Conservation (phyloP, 2,329 filamentous ascomycete species). For the Diaporthe aspalathi region DNA sequence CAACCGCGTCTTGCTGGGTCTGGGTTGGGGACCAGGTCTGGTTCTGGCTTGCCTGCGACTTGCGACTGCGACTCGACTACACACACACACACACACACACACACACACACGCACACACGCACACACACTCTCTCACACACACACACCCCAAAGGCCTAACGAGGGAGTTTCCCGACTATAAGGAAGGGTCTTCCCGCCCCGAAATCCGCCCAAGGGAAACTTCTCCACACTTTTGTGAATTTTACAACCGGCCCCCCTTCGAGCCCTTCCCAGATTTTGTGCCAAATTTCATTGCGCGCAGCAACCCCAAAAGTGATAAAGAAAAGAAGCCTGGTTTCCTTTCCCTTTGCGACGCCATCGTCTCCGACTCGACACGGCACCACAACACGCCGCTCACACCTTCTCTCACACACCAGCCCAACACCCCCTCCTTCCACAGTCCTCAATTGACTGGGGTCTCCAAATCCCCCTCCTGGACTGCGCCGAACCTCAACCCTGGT, state of each 20-base stretch:
- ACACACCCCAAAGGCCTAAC: conserved; percentile 12
- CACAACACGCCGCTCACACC: background rate
- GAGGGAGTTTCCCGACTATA: conserved; percentile 31
- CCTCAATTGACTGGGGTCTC: conserved; percentile 18
- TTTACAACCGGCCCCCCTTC: conserved; percentile 32
- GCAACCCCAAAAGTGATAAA: conserved; percentile 27
- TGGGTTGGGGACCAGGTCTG: no score
- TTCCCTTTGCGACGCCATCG: conserved; percentile 3
- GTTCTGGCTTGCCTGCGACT: background rate
- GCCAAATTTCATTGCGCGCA: conserved; percentile 30
- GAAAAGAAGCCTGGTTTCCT: conserved; percentile 17
- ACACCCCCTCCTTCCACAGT: background rate
- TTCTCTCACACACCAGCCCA: background rate
- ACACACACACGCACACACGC: no score
- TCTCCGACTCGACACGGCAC: conserved; percentile 11
- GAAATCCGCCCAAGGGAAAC: conserved; percentile 28
- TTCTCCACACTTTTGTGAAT: conserved; percentile 39
- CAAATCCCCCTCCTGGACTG: background rate
- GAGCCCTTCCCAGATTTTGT: conserved; percentile 34
- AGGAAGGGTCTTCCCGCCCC: conserved; percentile 36
- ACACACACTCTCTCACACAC: background rate
- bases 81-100: no score
- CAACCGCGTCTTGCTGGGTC: background rate
- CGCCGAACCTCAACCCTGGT: conserved; percentile 12
- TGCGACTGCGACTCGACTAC: background rate